Evolutionary conservation across 306 rosid genomes (phyloP).

Genomic region (Cucumis melo): DNA sequence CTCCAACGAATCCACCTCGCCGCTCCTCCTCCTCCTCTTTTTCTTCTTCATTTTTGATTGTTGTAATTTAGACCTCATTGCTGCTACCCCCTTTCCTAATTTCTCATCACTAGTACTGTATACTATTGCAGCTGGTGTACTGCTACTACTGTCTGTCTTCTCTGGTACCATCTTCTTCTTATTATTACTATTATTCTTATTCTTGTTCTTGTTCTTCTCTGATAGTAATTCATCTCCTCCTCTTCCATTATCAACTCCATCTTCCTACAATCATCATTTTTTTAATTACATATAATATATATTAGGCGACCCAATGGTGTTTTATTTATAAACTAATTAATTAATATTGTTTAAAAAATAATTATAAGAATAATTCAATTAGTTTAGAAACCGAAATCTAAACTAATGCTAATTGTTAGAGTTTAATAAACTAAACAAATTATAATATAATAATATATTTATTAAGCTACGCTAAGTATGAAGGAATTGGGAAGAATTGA

Average conservation of each 20-base stretch:
- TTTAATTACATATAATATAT: too few species aligned
- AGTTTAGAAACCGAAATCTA: too few species aligned
- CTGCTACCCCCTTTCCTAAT: constrained; percentile 16
- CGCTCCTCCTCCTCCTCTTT: neutral
- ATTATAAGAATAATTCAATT: too few species aligned
- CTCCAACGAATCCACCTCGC: constrained; percentile 23
- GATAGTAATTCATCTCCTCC: constrained; percentile 38
- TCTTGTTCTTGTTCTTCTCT: constrained; percentile 23
- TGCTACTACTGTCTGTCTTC: constrained; percentile 63
- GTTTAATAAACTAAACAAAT: too few species aligned
- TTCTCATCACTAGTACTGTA: constrained; percentile 27
- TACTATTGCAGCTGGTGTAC: constrained; percentile 50
- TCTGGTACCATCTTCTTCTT: constrained; percentile 9
- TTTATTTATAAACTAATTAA: too few species aligned
- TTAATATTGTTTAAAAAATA: too few species aligned
- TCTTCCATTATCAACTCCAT: constrained; percentile 26
- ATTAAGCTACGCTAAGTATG: neutral
- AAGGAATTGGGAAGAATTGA: neutral
- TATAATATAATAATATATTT: neutral
- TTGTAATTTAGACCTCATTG: constrained; percentile 20
- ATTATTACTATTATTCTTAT: too few species aligned
- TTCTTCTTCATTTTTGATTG: constrained; percentile 23
- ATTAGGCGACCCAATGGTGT: too few species aligned
- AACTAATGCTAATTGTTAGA: too few species aligned
- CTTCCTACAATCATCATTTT: constrained; percentile 25